phyloP scores from a whole-genome alignment of 176 grass and related monocot species.

The Alopecurus myosuroides region DNA sequence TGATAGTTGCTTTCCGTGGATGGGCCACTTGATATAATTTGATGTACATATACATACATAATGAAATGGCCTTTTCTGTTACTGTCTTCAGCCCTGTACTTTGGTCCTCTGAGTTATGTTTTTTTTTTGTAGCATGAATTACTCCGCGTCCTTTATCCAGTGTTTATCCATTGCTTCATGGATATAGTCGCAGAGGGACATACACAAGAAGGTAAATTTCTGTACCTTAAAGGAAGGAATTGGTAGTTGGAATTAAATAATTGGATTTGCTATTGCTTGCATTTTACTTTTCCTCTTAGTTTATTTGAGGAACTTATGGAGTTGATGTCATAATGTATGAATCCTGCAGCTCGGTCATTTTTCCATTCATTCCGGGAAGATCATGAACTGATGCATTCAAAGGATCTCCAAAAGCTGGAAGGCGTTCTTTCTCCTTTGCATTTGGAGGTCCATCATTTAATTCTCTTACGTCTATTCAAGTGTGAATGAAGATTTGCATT shows the following conservation, averaged over 20 bases:
- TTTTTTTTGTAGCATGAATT: constrained; percentile 73
- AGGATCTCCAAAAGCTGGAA: constrained; percentile 93
- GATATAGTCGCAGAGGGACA: constrained; percentile 88
- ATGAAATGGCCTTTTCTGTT: constrained; percentile 4
- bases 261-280: constrained; percentile 7
- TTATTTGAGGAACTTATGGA: background rate
- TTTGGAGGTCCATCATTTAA: constrained; percentile 66
- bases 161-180: constrained; percentile 98
- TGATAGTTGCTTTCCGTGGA: background rate
- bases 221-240: constrained; percentile 44
- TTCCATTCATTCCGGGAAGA: constrained; percentile 84
- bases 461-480: constrained; percentile 7
- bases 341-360: constrained; percentile 73
- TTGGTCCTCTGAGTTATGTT: constrained; percentile 14
- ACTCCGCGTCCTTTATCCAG: constrained; percentile 79
- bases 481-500: background rate
- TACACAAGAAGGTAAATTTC: constrained; percentile 58
- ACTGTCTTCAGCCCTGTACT: constrained; percentile 6
- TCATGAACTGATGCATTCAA: constrained; percentile 88
- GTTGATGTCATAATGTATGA: background rate
- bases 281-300: constrained; percentile 9
- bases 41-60: background rate
- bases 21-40: background rate
- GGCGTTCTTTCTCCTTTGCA: constrained; percentile 88
- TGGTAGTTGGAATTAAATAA: constrained; percentile 5